These are phyloP conservation scores for Pichia gijzeniarum DNA, from an alignment of 805 yeast species.

Conservation along the genomic window DNA sequence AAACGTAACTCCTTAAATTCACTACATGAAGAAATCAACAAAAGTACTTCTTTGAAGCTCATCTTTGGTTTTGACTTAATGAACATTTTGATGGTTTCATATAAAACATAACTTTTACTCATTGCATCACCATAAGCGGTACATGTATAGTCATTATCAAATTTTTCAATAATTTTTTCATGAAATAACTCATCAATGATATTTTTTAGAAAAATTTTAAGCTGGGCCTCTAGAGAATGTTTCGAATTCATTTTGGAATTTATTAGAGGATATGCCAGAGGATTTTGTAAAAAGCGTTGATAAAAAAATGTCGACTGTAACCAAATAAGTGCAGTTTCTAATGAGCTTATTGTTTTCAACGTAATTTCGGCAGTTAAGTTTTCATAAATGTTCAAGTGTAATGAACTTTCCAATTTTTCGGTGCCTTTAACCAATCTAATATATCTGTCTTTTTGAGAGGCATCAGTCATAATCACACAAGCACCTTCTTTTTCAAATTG, in stretches of 20 bases:
- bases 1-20: slow-evolving; percentile 39
- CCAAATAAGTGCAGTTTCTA: slow-evolving; percentile 66
- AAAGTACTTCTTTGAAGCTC: slow-evolving; percentile 18
- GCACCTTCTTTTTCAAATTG: slow-evolving; percentile 72
- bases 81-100: slow-evolving; percentile 37
- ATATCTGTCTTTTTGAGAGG: slow-evolving; percentile 63
- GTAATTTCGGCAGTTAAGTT: slow-evolving; percentile 77
- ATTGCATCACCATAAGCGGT: slow-evolving; percentile 42
- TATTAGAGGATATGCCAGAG: slow-evolving; percentile 58
- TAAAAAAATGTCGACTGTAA: slow-evolving; percentile 69
- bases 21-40: slow-evolving; percentile 29
- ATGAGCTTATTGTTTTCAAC: slow-evolving; percentile 53
- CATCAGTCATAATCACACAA: slow-evolving; percentile 69
- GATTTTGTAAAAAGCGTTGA: slow-evolving; percentile 67
- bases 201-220: slow-evolving; percentile 5
- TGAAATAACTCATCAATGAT: slow-evolving; percentile 30
- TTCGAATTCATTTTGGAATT: slow-evolving; percentile 24
- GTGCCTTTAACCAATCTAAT: slow-evolving; percentile 72
- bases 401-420: slow-evolving; percentile 73
- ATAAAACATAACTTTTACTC: slow-evolving; percentile 42
- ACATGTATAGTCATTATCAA: slow-evolving; percentile 20
- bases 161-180: slow-evolving; percentile 26
- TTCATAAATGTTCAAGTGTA: slow-evolving; percentile 66
- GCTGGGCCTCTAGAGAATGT: slow-evolving; percentile 4
- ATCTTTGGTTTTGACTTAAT: slow-evolving; percentile 18